phyloP scores from a whole-genome alignment of 176 grass and related monocot species.

The Poa pratensis region DNA sequence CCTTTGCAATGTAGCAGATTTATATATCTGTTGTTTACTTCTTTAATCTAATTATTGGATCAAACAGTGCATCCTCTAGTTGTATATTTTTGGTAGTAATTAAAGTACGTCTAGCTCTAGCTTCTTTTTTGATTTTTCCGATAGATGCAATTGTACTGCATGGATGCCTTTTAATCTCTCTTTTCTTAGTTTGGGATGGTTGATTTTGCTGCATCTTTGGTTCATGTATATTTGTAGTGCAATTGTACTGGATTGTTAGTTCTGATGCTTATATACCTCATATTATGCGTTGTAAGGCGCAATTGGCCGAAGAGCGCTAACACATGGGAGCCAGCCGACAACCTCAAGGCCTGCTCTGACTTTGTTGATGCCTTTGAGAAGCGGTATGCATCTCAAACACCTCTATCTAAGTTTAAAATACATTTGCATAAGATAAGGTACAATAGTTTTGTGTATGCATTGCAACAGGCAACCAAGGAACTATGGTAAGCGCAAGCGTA shows the following conservation, averaged over 20 bases:
- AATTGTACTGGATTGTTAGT: conserved; percentile 4
- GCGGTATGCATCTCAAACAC: conserved; percentile 41
- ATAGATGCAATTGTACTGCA: conserved; percentile 24
- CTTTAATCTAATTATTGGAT: not conserved
- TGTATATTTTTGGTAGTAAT: conserved; percentile 31
- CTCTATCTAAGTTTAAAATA: conserved; percentile 24
- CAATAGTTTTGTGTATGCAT: conserved; percentile 28
- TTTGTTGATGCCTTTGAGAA: conserved; percentile 75
- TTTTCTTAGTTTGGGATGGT: conserved; percentile 28
- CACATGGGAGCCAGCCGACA: conserved; percentile 86
- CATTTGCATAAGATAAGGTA: conserved; percentile 16
- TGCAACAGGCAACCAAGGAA: conserved; percentile 49
- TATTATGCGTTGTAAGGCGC: conserved; percentile 56
- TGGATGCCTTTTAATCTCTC: conserved; percentile 8
- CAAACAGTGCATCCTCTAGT: not conserved
- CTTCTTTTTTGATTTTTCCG: conserved; percentile 33
- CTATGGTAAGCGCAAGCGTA: conserved; percentile 62
- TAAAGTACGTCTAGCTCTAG: conserved; percentile 6
- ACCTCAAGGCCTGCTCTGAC: conserved; percentile 67
- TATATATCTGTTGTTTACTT: not conserved
- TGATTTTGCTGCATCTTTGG: not conserved
- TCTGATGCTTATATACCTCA: conserved; percentile 17
- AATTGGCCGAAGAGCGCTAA: conserved; percentile 79
- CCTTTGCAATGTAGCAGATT: not conserved
- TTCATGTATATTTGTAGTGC: conserved; percentile 30